Percentiles rank a stretch among this genome's conserved stretches.
Evolutionary conservation across 345 rosid genomes (phyloP).

Genomic region (Luvunga scandens): DNA sequence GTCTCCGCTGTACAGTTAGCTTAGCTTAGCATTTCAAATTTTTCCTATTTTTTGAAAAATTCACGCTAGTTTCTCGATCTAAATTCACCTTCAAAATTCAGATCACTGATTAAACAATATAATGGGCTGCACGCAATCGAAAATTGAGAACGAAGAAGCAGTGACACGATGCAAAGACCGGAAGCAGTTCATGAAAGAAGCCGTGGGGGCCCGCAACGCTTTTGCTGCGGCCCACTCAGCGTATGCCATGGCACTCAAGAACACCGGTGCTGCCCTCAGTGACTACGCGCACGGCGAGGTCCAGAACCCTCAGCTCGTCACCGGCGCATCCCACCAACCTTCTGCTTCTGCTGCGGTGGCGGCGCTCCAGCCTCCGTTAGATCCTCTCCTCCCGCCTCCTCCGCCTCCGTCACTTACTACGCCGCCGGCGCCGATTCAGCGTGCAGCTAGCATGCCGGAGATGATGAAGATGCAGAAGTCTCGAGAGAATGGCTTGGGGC

Average conservation of each 20-base stretch:
- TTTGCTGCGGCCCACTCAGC: constrained; percentile 96
- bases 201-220: constrained; percentile 74
- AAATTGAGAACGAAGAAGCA: constrained; percentile 95
- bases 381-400: constrained; percentile 47
- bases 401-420: constrained; percentile 16
- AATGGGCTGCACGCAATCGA: constrained; percentile 93
- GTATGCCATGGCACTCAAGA: constrained; percentile 71
- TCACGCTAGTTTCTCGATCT: neutral
- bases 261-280: constrained; percentile 93
- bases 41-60: neutral
- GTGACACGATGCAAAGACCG: constrained; percentile 81
- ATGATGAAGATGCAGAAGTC: constrained; percentile 59
- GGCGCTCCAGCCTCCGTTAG: constrained; percentile 5
- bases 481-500: constrained; percentile 36
- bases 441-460: constrained; percentile 82
- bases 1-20: neutral
- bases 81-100: neutral
- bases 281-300: constrained; percentile 78
- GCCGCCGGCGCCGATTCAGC: constrained; percentile 39
- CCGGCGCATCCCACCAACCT: neutral
- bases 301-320: constrained; percentile 28
- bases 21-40: neutral
- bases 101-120: neutral
- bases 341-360: constrained; percentile 11
- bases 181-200: constrained; percentile 66